Percentiles rank a stretch among this genome's conserved stretches.
These are phyloP conservation scores for Coccomyxa sp. DNA, from an alignment of 139 green algal species.

Conservation along the genomic window DNA sequence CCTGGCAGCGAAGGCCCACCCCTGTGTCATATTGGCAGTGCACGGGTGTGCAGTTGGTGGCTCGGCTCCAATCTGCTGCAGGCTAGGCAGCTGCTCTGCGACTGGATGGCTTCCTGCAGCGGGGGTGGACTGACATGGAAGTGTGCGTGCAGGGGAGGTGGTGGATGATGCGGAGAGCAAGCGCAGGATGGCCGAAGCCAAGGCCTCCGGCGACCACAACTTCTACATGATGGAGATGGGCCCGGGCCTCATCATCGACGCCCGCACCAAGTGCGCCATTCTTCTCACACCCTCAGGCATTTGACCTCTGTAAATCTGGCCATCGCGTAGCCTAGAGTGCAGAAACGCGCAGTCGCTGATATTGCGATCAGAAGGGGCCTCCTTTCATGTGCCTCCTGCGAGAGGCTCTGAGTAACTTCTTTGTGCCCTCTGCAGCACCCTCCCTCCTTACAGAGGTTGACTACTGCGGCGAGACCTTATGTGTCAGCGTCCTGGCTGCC, in stretches of 20 bases:
- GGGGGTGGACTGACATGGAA: too few species aligned
- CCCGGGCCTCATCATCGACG: slow-evolving; percentile 76
- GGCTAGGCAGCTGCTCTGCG: too few species aligned
- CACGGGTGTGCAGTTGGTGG: not conserved
- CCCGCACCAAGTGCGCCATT: slow-evolving; percentile 36
- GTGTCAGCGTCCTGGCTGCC: too few species aligned
- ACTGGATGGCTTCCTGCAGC: too few species aligned
- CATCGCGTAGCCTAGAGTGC: not conserved
- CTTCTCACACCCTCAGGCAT: not conserved
- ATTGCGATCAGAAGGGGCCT: not conserved
- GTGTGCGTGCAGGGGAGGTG: slow-evolving; percentile 43
- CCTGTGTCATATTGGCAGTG: not conserved
- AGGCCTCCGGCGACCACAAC: slow-evolving; percentile 47
- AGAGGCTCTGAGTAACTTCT: too few species aligned
- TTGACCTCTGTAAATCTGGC: not conserved
- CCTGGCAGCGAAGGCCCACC: not conserved
- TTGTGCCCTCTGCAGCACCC: too few species aligned
- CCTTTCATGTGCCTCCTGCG: not conserved
- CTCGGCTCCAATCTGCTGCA: not conserved
- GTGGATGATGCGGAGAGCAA: slow-evolving; percentile 49
- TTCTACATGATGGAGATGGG: slow-evolving; percentile 90
- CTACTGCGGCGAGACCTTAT: too few species aligned
- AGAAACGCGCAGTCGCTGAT: not conserved
- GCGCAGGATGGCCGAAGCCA: slow-evolving; percentile 57
- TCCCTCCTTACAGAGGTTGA: too few species aligned